phyloP scores from a whole-genome alignment of 768 basidiomycete genomes.

The Cubamyces sp. region DNA sequence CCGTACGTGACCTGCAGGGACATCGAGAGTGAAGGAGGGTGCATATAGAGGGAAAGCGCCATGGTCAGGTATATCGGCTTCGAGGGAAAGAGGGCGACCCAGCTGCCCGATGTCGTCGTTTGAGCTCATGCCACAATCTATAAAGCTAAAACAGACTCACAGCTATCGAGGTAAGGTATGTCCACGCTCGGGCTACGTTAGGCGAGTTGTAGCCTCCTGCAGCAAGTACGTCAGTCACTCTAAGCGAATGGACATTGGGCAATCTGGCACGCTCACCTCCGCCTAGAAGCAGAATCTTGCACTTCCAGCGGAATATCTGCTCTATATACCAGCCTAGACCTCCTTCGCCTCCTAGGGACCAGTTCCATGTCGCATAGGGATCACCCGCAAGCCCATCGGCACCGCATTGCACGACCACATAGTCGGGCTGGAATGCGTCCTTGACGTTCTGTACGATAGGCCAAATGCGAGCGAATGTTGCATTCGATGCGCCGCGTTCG shows the following conservation, averaged over 20 bases:
- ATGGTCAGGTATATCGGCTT: slow-evolving; percentile 79
- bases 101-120: slow-evolving; percentile 43
- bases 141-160: slow-evolving; percentile 47
- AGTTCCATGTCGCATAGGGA: slow-evolving; percentile 74
- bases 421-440: slow-evolving; percentile 72
- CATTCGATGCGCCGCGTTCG: slow-evolving; percentile 63
- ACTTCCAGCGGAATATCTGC: slow-evolving; percentile 58
- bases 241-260: neutral
- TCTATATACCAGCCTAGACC: slow-evolving; percentile 75
- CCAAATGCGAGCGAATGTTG: slow-evolving; percentile 70
- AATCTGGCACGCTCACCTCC: slow-evolving; percentile 55
- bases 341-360: slow-evolving; percentile 55
- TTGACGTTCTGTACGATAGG: slow-evolving; percentile 60
- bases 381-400: slow-evolving; percentile 88
- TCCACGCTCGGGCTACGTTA: slow-evolving; percentile 88
- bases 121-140: neutral
- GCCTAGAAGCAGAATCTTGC: slow-evolving; percentile 72
- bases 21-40: slow-evolving; percentile 82
- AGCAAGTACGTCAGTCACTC: neutral
- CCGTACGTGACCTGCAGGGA: slow-evolving; percentile 70
- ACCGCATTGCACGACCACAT: slow-evolving; percentile 83
- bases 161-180: slow-evolving; percentile 75
- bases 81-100: slow-evolving; percentile 54
- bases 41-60: slow-evolving; percentile 69
- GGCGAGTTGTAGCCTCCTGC: slow-evolving; percentile 82